Evolutionary conservation across 345 rosid genomes (phyloP).

Genomic region (Luvunga scandens): DNA sequence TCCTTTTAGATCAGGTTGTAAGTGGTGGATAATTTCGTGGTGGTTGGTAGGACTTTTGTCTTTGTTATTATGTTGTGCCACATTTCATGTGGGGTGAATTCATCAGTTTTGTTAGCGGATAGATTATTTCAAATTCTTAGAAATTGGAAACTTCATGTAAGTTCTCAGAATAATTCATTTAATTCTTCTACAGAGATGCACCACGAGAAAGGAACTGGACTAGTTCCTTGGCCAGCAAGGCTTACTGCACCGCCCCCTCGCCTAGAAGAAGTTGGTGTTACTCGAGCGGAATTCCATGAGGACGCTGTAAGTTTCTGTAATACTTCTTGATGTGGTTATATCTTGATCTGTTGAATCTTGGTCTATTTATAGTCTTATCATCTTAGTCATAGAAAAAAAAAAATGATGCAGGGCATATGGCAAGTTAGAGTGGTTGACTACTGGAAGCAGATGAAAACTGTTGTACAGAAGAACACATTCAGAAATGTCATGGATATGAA

Average conservation of each 20-base stretch:
- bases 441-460: conserved; percentile 86
- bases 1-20: not conserved
- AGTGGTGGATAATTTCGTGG: not conserved
- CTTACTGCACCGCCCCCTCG: conserved; percentile 75
- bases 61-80: not conserved
- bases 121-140: not conserved
- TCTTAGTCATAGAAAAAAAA: conserved; percentile 5
- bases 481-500: conserved; percentile 99
- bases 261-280: conserved; percentile 74
- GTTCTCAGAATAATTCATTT: not conserved
- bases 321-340: not conserved
- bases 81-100: not conserved
- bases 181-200: conserved; percentile 57
- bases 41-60: not conserved
- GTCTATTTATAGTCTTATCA: not conserved
- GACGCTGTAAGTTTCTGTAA: conserved; percentile 57
- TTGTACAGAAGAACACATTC: conserved; percentile 65
- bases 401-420: conserved; percentile 71
- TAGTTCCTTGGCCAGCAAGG: conserved; percentile 88
- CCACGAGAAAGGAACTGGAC: conserved; percentile 72
- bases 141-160: not conserved
- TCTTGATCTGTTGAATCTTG: not conserved
- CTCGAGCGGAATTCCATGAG: conserved; percentile 60
- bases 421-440: conserved; percentile 75
- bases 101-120: not conserved